Evolutionary conservation across 2,329 filamentous ascomycete genomes (phyloP), one percentile per base, ranked within the genome.

Genomic region (Pseudogymnoascus sp.): DNA sequence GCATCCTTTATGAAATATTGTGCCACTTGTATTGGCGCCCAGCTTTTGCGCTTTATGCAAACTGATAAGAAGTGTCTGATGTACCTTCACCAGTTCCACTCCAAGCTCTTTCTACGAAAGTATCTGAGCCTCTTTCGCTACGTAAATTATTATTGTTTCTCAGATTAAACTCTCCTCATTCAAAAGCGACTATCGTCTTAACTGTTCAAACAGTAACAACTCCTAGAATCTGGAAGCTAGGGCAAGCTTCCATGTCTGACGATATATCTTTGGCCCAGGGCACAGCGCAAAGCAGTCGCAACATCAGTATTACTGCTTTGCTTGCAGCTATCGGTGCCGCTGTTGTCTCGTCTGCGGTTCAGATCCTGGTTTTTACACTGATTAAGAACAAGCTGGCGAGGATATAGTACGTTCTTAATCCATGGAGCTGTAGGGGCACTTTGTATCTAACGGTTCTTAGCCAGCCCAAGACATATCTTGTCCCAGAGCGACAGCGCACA

Each of bases 391-490:
- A 90, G 66, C 75, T 96, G 35, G 85, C 86, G 1, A 82, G 91
- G 64, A 95, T 96, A 64, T 96, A 92, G 88, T 92, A 76, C 70
- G 86, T 77, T 10, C 9, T 9, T 60, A 36, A 67, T 66, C 64
- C 36, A 57, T 36, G 31, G n/a, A 24, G 11, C 33, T n/a, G n/a
- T n/a, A n/a, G n/a, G n/a, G n/a, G n/a, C n/a, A n/a, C 37, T 13
- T 24, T 24, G 26, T 6, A 41, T 60, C 66, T 69, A 62, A 71
- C 47, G 29, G 33, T 54, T 41, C 40, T 17, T 64, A 90, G 87
- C 70, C 90, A 90, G 77, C 88, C 90, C 2, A 86, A 91, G 73
- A 93, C 90, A 4, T 96, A 90, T 68, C 82, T 96, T 0, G 91
- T 95, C 0, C 89, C 91, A 6, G 88, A 94, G 74, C 84, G 88